phyloP scores from a whole-genome alignment of 768 basidiomycete genomes.

The Cystobasidium tubakii region DNA sequence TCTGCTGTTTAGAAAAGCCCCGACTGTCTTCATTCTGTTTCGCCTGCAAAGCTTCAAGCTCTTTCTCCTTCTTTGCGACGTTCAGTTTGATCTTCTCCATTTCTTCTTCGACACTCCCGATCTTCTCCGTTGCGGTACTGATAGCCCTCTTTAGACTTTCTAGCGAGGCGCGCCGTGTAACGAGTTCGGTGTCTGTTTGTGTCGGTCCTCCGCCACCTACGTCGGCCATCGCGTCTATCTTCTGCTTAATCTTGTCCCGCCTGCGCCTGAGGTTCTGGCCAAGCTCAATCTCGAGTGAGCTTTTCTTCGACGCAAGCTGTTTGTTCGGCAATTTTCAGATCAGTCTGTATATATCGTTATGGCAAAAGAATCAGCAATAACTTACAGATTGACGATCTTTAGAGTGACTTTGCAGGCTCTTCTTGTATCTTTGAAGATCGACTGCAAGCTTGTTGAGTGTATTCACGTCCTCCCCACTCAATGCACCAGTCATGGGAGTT shows the following conservation, averaged over 20 bases:
- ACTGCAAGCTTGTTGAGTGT: conserved; percentile 63
- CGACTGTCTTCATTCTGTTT: conserved; percentile 82
- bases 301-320: conserved; percentile 69
- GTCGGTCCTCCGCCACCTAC: conserved; percentile 50
- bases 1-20: conserved; percentile 81
- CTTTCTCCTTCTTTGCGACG: conserved; percentile 47
- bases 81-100: conserved; percentile 62
- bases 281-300: conserved; percentile 81
- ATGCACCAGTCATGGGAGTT: conserved; percentile 62
- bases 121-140: conserved; percentile 58
- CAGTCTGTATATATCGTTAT: conserved; percentile 31
- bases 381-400: conserved; percentile 67
- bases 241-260: conserved; percentile 67
- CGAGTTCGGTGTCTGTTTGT: conserved; percentile 62
- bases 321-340: background rate
- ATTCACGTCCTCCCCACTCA: conserved; percentile 67
- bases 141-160: conserved; percentile 64
- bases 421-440: conserved; percentile 70
- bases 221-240: conserved; percentile 70
- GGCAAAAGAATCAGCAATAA: conserved; percentile 11
- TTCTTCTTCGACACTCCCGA: conserved; percentile 56
- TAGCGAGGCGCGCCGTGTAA: conserved; percentile 65
- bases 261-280: conserved; percentile 78
- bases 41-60: conserved; percentile 68
- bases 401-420: conserved; percentile 63